A percentile compares a stretch with the other conserved stretches of the same genome.
These are phyloP conservation scores for Acanthamoeba culbertsoni DNA, from an alignment of 208 protist species.

Conservation along the genomic window DNA sequence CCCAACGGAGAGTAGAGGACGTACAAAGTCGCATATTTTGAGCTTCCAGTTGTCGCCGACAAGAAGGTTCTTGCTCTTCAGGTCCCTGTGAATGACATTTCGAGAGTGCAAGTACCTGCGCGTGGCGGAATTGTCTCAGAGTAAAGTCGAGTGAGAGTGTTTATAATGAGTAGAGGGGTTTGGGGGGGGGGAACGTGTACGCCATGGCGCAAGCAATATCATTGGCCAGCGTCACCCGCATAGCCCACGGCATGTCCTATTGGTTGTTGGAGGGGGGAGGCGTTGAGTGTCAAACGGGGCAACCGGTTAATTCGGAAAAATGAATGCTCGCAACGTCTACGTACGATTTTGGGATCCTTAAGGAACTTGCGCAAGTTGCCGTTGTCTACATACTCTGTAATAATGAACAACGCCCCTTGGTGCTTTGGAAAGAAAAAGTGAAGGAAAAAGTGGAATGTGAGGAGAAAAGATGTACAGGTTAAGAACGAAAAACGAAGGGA, in stretches of 20 bases:
- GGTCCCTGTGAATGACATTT: conserved; percentile 42
- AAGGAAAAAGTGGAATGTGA: neutral
- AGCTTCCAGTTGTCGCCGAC: conserved; percentile 41
- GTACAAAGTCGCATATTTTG: conserved; percentile 53
- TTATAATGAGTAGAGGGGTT: neutral
- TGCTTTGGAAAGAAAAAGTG: neutral
- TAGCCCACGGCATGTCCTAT: conserved; percentile 1
- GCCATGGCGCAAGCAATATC: conserved; percentile 58
- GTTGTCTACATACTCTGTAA: conserved; percentile 25
- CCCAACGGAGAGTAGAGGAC: too few relatives aligned
- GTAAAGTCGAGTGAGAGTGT: neutral
- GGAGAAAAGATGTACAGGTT: neutral
- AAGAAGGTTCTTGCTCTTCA: conserved; percentile 60
- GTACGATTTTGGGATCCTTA: neutral
- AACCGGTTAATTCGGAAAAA: too few relatives aligned
- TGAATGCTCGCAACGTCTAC: neutral
- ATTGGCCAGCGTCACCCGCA: neutral
- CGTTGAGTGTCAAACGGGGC: neutral
- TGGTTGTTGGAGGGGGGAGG: neutral
- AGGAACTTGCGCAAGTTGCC: conserved; percentile 51
- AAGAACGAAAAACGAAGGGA: neutral
- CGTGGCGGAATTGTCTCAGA: neutral
- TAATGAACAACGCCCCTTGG: conserved; percentile 14
- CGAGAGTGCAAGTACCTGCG: conserved; percentile 23
- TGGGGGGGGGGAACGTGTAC: neutral